Evolutionary conservation across 176 grass and related monocot species (phyloP).

Genomic region (Paspalum vaginatum): DNA sequence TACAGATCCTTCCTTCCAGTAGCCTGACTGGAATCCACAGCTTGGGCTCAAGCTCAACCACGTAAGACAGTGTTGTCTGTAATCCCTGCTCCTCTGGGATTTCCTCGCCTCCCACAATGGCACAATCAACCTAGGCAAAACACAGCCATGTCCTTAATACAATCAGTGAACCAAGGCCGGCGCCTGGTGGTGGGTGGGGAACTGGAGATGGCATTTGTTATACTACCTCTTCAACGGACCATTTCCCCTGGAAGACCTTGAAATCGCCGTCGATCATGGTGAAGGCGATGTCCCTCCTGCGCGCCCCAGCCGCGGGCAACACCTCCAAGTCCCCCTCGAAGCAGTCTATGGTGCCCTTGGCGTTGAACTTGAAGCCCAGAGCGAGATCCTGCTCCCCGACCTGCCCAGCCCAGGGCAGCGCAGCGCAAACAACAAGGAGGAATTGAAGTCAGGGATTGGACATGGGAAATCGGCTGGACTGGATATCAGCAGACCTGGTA

Average conservation of each 20-base stretch:
- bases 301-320: constrained; percentile 17
- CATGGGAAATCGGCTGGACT: background rate
- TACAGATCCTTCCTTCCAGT: constrained; percentile 85
- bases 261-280: constrained; percentile 94
- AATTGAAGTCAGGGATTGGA: no score
- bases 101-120: background rate
- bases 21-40: constrained; percentile 78
- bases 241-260: constrained; percentile 74
- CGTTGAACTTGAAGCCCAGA: constrained; percentile 81
- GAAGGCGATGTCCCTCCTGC: constrained; percentile 73
- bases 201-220: no score
- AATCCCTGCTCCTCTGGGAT: constrained; percentile 31
- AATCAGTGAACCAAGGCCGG: no score
- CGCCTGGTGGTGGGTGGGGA: no score
- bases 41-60: constrained; percentile 84
- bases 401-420: background rate
- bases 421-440: no score
- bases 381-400: constrained; percentile 84
- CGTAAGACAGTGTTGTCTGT: constrained; percentile 64
- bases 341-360: constrained; percentile 84
- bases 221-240: constrained; percentile 80
- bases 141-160: background rate
- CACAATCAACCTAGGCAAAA: constrained; percentile 40
- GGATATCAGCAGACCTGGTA: constrained; percentile 76
- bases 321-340: constrained; percentile 69